These are phyloP conservation scores for Nematocida major DNA, from an alignment of 371 early-diverging fungal species.

Conservation along the genomic window DNA sequence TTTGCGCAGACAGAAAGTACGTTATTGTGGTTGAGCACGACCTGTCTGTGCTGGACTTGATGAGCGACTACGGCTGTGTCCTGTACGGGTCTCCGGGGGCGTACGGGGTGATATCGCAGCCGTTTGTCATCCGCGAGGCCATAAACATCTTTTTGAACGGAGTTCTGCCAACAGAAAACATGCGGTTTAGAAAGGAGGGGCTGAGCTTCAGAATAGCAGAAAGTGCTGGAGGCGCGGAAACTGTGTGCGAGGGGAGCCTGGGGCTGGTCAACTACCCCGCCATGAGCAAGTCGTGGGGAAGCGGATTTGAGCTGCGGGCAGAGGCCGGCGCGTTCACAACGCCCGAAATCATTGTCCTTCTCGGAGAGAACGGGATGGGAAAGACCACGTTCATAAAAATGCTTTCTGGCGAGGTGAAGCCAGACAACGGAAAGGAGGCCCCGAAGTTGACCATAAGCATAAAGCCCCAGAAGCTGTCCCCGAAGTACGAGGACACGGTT, in stretches of 20 bases:
- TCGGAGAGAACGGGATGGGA: constrained; percentile 99
- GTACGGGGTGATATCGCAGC: constrained; percentile 96
- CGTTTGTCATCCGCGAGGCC: constrained; percentile 92
- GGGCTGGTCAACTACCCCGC: constrained; percentile 1
- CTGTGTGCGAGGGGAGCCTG: not conserved
- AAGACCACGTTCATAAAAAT: constrained; percentile 93
- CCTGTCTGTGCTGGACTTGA: constrained; percentile 91
- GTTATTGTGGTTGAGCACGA: constrained; percentile 98
- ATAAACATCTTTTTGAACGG: constrained; percentile 99
- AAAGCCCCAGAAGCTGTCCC: constrained; percentile 97
- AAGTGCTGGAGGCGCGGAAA: constrained; percentile 68
- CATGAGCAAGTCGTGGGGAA: constrained; percentile 3
- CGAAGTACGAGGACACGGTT: constrained; percentile 83
- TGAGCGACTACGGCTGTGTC: constrained; percentile 95
- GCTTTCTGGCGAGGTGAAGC: constrained; percentile 77
- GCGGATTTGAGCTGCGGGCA: constrained; percentile 74
- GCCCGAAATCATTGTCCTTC: constrained; percentile 94
- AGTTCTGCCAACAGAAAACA: constrained; percentile 93
- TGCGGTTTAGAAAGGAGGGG: constrained; percentile 93
- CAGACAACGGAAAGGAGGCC: constrained; percentile 69
- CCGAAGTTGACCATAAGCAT: constrained; percentile 76
- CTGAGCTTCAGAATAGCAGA: constrained; percentile 87
- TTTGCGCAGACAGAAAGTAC: constrained; percentile 73
- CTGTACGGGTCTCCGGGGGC: constrained; percentile 92
- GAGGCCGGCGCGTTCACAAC: constrained; percentile 80